A percentile compares a stretch with the other conserved stretches of the same genome.
Conservation (phyloP, 2,329 filamentous ascomycete genomes). For the Zasmidium angulare region DNA sequence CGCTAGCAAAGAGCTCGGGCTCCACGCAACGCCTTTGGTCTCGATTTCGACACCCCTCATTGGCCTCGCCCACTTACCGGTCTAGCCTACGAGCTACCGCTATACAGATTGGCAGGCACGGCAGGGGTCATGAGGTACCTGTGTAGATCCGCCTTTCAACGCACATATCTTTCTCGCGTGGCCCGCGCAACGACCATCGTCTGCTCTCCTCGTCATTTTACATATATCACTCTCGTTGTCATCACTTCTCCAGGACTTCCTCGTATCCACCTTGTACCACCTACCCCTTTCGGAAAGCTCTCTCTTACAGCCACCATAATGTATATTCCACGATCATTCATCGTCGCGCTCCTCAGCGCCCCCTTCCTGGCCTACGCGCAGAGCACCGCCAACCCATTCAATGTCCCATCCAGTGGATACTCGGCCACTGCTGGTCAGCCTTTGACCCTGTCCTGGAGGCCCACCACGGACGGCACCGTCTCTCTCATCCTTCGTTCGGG, state of each 20-base stretch:
- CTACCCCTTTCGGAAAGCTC: background rate
- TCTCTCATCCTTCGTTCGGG: conserved; percentile 48
- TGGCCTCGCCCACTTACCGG: background rate
- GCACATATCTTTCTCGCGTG: conserved; percentile 8
- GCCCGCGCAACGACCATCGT: background rate
- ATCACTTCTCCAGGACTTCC: background rate
- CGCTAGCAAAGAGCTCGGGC: background rate
- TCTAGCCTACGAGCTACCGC: background rate
- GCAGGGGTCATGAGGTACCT: conserved; percentile 9
- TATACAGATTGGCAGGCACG: conserved; percentile 16
- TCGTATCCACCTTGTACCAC: conserved; percentile 11
- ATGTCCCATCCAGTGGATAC: conserved; percentile 43
- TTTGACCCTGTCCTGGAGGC: conserved; percentile 50
- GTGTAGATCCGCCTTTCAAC: conserved; percentile 7
- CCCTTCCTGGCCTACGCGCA: conserved; percentile 42
- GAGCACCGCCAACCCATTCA: conserved; percentile 48
- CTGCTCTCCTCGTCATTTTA: background rate
- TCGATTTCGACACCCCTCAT: background rate
- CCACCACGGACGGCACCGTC: conserved; percentile 52
- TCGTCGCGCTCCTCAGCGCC: conserved; percentile 47
- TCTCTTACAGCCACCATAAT: conserved; percentile 32
- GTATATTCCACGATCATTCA: conserved; percentile 45
- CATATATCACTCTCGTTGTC: background rate
- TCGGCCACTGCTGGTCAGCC: conserved; percentile 48
- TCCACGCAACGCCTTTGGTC: background rate